Conservation (phyloP, 2,329 filamentous ascomycete species). For the Trichoderma atroviride region DNA sequence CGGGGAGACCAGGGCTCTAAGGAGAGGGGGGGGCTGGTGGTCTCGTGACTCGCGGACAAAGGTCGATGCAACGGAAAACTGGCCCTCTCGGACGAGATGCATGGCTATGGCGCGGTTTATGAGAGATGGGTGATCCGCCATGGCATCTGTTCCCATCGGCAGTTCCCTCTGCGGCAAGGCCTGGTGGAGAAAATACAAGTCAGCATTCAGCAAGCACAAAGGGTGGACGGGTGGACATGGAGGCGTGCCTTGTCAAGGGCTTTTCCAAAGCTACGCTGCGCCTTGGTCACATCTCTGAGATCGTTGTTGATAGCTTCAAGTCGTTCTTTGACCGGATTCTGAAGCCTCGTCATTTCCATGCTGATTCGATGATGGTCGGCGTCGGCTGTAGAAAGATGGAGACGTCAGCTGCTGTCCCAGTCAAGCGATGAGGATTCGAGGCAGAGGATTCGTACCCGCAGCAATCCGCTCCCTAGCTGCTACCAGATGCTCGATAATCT, state of each 20-base stretch:
- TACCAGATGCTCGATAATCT: conserved; percentile 76
- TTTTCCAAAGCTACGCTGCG: conserved; percentile 82
- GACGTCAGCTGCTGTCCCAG: conserved; percentile 22
- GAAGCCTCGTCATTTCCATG: conserved; percentile 78
- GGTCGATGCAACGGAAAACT: conserved; percentile 83
- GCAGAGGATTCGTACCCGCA: conserved; percentile 53
- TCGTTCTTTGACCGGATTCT: conserved; percentile 79
- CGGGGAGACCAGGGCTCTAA: conserved; percentile 28
- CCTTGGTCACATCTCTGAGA: conserved; percentile 80
- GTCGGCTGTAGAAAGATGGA: conserved; percentile 33
- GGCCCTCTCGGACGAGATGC: conserved; percentile 92
- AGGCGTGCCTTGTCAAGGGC: conserved; percentile 73
- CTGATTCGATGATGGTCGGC: conserved; percentile 60
- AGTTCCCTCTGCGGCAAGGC: conserved; percentile 59
- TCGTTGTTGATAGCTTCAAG: conserved; percentile 81
- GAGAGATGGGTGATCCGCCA: conserved; percentile 72
- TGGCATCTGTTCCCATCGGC: conserved; percentile 77
- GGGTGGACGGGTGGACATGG: background rate
- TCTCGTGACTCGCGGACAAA: conserved; percentile 74
- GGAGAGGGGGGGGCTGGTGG: conserved; percentile 35
- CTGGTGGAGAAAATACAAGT: conserved; percentile 30
- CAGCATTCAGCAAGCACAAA: background rate
- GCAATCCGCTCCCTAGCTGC: conserved; percentile 74
- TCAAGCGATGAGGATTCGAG: background rate
- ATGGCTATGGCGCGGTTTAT: conserved; percentile 95